phyloP scores from a whole-genome alignment of 352 stramenopile species.

The Phytopythium oedochilum region DNA sequence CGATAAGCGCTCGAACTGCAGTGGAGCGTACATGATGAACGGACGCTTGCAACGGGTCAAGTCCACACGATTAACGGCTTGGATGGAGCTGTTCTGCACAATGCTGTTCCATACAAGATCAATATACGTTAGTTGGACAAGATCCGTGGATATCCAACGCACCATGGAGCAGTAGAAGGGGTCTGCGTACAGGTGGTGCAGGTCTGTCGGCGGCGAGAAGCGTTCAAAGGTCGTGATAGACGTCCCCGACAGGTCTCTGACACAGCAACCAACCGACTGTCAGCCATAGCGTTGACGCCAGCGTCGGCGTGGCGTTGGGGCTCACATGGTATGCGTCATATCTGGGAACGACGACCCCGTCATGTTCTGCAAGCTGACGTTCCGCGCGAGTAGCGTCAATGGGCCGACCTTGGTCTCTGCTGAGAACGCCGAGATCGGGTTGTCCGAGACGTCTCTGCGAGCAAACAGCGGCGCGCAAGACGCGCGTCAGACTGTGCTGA shows the following conservation, averaged over 20 bases:
- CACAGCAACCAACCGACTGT: background rate
- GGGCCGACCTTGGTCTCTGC: slow-evolving; percentile 14
- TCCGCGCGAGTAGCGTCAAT: slow-evolving; percentile 13
- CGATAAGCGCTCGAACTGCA: too few species aligned
- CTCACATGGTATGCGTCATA: slow-evolving; percentile 4
- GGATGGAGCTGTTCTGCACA: slow-evolving; percentile 13
- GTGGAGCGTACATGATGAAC: slow-evolving; percentile 21
- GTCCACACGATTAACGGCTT: slow-evolving; percentile 14
- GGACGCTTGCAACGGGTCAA: slow-evolving; percentile 21
- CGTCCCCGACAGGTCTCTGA: slow-evolving; percentile 20
- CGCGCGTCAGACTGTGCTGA: too few species aligned
- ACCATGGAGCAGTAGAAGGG: too few species aligned
- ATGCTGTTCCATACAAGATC: slow-evolving; percentile 5
- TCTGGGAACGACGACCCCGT: slow-evolving; percentile 9
- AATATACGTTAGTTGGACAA: background rate
- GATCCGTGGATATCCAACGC: background rate
- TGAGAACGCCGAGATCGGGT: slow-evolving; percentile 20
- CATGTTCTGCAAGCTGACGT: slow-evolving; percentile 14
- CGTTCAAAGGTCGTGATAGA: slow-evolving; percentile 12
- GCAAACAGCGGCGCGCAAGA: background rate
- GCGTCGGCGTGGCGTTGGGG: too few species aligned
- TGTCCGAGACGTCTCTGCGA: slow-evolving; percentile 20
- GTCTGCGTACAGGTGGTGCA: slow-evolving; percentile 18
- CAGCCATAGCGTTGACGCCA: too few species aligned
- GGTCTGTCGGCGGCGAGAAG: slow-evolving; percentile 20